These are phyloP conservation scores for Clarireedia homoeocarpa DNA, from an alignment of 2,329 filamentous ascomycete species.

Conservation along the genomic window DNA sequence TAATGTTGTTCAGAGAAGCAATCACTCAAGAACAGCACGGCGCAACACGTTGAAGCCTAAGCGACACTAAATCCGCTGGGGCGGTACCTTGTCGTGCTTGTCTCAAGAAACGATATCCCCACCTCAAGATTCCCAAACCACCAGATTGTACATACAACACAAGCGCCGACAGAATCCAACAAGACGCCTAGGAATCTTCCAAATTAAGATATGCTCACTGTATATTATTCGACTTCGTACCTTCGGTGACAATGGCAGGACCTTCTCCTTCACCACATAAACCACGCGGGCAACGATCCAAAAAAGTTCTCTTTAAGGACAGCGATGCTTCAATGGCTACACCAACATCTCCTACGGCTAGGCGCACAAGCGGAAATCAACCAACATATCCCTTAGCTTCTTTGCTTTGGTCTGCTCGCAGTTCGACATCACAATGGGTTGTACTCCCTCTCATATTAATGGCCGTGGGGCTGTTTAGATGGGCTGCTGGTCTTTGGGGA, in stretches of 20 bases:
- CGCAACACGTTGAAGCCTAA: no score
- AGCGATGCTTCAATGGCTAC: neutral
- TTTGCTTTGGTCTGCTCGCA: conserved; percentile 89
- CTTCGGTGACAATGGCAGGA: conserved; percentile 5
- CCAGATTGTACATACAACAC: neutral
- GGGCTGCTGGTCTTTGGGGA: conserved; percentile 87
- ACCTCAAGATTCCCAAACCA: no score
- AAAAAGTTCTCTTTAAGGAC: neutral
- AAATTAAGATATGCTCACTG: conserved; percentile 1
- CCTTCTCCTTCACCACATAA: conserved; percentile 3
- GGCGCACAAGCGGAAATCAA: conserved; percentile 6
- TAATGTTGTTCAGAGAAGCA: no score
- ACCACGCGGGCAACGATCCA: conserved; percentile 1
- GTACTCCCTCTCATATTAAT: conserved; percentile 82
- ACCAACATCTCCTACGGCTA: neutral
- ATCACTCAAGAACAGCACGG: no score
- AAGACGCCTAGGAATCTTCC: neutral
- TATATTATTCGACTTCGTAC: neutral
- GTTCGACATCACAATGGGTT: conserved; percentile 84
- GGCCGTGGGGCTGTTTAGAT: conserved; percentile 83
- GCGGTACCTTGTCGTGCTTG: no score
- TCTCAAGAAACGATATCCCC: no score
- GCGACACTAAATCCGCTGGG: no score
- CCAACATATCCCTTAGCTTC: conserved; percentile 74
- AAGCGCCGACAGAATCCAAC: neutral